Conservation (phyloP, 495 filamentous ascomycete species). For the Filosporella fistucella region DNA sequence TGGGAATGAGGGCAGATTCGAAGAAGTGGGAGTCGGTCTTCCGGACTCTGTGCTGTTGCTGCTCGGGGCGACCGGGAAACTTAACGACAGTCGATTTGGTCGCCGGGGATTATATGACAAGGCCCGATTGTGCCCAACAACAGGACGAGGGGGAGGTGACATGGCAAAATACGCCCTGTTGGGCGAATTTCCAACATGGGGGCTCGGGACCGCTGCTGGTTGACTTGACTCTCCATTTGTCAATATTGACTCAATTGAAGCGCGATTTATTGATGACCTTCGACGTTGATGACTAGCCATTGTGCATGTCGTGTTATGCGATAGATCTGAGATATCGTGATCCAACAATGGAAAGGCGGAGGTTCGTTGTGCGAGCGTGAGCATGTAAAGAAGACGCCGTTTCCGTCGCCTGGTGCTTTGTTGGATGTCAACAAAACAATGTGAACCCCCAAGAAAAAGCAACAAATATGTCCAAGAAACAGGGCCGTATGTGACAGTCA, state of each 20-base stretch:
- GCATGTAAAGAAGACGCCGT: constrained; percentile 9
- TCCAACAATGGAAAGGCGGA: constrained; percentile 7
- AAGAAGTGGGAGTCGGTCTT: constrained; percentile 30
- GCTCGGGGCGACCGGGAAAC: constrained; percentile 60
- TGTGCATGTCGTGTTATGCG: constrained; percentile 18
- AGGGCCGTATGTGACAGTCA: constrained; percentile 12
- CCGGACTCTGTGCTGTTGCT: constrained; percentile 22
- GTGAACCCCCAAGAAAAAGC: constrained; percentile 9
- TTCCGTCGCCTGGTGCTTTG: constrained; percentile 7
- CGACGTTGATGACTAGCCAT: constrained; percentile 22
- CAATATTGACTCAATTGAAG: constrained; percentile 30
- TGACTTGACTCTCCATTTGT: constrained; percentile 19
- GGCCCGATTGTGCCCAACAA: constrained; percentile 45
- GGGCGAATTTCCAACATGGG: constrained; percentile 18
- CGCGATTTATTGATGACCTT: constrained; percentile 21
- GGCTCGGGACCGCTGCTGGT: constrained; percentile 18
- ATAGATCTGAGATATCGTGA: constrained; percentile 10
- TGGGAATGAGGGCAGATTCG: constrained; percentile 35
- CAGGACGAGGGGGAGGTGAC: constrained; percentile 21
- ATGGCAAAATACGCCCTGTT: constrained; percentile 22
- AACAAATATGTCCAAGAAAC: constrained; percentile 15
- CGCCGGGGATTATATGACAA: constrained; percentile 54
- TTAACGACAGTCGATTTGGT: constrained; percentile 74
- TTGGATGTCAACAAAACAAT: constrained; percentile 21
- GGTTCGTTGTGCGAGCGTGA: constrained; percentile 13